These are phyloP conservation scores for Sicyos baderoa DNA, from an alignment of 306 rosid species.

Conservation along the genomic window DNA sequence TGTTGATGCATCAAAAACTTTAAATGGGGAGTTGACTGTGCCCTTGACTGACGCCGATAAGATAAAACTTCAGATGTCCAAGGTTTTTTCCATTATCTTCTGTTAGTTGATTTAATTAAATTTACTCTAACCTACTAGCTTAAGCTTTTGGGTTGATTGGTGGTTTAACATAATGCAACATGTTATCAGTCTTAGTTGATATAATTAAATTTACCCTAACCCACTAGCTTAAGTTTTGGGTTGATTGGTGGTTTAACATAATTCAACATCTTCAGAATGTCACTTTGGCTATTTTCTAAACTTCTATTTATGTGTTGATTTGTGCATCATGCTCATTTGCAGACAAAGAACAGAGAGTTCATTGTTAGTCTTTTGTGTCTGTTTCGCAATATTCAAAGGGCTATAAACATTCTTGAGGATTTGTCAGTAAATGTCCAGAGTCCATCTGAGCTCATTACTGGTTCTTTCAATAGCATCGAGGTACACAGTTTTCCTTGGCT, in stretches of 20 bases:
- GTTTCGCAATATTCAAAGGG: constrained; percentile 44
- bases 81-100: constrained; percentile 34
- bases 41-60: constrained; percentile 48
- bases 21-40: constrained; percentile 62
- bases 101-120: no score
- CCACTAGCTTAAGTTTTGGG: no score
- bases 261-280: background rate
- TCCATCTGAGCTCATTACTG: constrained; percentile 75
- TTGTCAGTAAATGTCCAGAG: constrained; percentile 29
- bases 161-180: no score
- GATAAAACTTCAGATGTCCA: constrained; percentile 56
- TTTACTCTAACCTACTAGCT: no score
- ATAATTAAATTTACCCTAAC: no score
- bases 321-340: constrained; percentile 15
- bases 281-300: background rate
- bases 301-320: background rate
- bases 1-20: constrained; percentile 39
- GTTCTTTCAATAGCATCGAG: constrained; percentile 63
- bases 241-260: no score
- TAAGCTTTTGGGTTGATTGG: no score
- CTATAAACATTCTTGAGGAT: constrained; percentile 59
- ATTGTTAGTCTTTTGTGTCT: constrained; percentile 44
- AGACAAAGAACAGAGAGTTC: constrained; percentile 67
- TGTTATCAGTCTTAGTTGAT: no score
- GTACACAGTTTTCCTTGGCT: constrained; percentile 24